A percentile compares a stretch with the other conserved stretches of the same genome.
phyloP scores from a whole-genome alignment of 2,329 filamentous ascomycete genomes.

The Epichloe coenophiala region DNA sequence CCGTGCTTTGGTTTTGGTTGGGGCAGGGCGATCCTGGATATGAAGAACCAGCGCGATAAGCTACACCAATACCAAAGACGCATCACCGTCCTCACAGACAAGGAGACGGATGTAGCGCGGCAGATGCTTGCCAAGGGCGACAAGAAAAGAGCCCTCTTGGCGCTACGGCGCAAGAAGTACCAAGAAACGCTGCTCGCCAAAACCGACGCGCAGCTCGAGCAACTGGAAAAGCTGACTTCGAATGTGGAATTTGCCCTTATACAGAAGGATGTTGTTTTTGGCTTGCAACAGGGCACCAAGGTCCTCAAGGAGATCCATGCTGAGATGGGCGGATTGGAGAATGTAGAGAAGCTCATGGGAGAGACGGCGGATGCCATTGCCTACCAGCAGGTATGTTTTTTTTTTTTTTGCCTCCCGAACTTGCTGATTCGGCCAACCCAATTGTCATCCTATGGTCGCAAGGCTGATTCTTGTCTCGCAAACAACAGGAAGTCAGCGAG shows the following conservation, averaged over 20 bases:
- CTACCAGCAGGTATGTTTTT: slow-evolving; percentile 62
- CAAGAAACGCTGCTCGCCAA: slow-evolving; percentile 80
- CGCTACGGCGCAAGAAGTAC: slow-evolving; percentile 90
- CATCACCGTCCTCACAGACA: slow-evolving; percentile 72
- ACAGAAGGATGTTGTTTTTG: slow-evolving; percentile 91
- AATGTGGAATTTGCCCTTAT: slow-evolving; percentile 93
- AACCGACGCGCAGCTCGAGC: slow-evolving; percentile 86
- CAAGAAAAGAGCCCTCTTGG: slow-evolving; percentile 70
- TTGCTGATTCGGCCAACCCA: background rate
- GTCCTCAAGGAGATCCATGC: slow-evolving; percentile 84
- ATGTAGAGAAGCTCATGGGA: slow-evolving; percentile 89
- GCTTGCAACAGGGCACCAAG: slow-evolving; percentile 78
- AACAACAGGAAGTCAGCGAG: slow-evolving; percentile 69
- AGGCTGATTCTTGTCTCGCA: slow-evolving; percentile 3
- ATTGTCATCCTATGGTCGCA: background rate
- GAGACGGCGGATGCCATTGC: slow-evolving; percentile 82
- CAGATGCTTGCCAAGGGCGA: slow-evolving; percentile 71
- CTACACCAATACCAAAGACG: slow-evolving; percentile 91
- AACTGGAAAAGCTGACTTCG: slow-evolving; percentile 76
- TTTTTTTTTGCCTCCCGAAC: background rate
- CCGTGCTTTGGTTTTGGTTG: background rate
- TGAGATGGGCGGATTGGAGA: slow-evolving; percentile 91
- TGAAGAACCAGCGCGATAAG: slow-evolving; percentile 95
- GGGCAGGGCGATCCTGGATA: slow-evolving; percentile 80
- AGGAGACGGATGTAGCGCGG: slow-evolving; percentile 75